Evolutionary conservation across 495 filamentous ascomycete species (phyloP).

Genomic region (Neurospora africana): DNA sequence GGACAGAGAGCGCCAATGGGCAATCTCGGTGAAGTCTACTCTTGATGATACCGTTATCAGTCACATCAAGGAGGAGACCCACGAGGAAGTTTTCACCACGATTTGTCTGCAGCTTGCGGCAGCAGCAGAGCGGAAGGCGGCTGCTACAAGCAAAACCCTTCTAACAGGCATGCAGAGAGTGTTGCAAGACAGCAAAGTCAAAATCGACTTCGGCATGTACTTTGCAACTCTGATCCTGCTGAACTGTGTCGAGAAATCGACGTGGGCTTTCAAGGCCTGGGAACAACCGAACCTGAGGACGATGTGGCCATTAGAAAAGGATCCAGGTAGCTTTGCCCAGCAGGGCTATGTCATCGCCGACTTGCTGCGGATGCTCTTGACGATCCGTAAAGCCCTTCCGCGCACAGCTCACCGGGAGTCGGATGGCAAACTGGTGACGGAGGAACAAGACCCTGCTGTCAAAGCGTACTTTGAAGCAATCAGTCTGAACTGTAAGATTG

Average conservation of each 20-base stretch:
- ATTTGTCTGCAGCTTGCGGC: constrained; percentile 63
- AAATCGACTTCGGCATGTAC: constrained; percentile 61
- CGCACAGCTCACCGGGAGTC: constrained; percentile 42
- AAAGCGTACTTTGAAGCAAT: constrained; percentile 53
- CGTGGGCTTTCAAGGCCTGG: constrained; percentile 70
- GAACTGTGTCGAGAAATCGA: constrained; percentile 74
- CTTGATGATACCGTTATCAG: constrained; percentile 18
- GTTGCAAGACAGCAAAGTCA: constrained; percentile 61
- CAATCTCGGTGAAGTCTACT: constrained; percentile 34
- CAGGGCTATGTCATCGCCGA: constrained; percentile 66
- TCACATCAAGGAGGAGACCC: constrained; percentile 29
- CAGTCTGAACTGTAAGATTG: constrained; percentile 46
- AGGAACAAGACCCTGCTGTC: constrained; percentile 42
- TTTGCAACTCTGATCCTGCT: constrained; percentile 63
- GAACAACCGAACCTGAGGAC: constrained; percentile 47
- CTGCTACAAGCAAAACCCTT: constrained; percentile 51
- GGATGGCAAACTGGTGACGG: constrained; percentile 43
- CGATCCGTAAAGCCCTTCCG: constrained; percentile 61
- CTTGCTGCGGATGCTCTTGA: constrained; percentile 62
- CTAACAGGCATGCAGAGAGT: constrained; percentile 69
- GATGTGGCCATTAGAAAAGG: constrained; percentile 63
- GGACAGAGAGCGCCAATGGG: constrained; percentile 58
- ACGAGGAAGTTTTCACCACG: constrained; percentile 35
- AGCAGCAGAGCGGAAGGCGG: constrained; percentile 63
- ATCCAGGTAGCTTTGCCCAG: constrained; percentile 50